Conservation (phyloP, 2,329 filamentous ascomycete genomes). For the Dothiorella sarmentorum region DNA sequence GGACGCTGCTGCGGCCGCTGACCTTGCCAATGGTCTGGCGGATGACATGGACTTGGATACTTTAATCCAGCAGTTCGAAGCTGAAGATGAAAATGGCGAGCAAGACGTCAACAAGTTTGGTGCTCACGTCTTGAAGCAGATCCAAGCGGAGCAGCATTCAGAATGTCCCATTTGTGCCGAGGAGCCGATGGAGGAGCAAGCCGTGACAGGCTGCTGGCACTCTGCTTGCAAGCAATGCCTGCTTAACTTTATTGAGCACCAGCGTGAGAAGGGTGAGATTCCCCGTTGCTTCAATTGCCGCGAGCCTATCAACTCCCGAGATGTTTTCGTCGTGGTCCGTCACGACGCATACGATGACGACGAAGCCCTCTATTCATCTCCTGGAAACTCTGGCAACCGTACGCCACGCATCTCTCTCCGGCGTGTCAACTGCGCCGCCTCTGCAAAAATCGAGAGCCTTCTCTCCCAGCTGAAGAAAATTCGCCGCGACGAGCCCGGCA, state of each 20-base stretch:
- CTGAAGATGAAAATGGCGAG: constrained; percentile 51
- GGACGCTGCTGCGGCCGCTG: constrained; percentile 72
- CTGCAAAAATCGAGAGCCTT: constrained; percentile 82
- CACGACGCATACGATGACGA: constrained; percentile 57
- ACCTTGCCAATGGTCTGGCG: constrained; percentile 74
- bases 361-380: constrained; percentile 32
- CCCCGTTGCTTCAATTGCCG: constrained; percentile 91
- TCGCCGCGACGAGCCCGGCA: constrained; percentile 61
- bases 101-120: constrained; percentile 71
- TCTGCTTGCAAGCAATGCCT: constrained; percentile 93
- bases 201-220: constrained; percentile 96
- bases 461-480: constrained; percentile 70
- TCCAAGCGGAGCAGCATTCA: constrained; percentile 79
- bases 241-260: constrained; percentile 84
- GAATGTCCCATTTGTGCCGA: constrained; percentile 95
- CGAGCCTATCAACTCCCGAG: constrained; percentile 72
- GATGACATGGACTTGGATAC: constrained; percentile 95
- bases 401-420: constrained; percentile 57
- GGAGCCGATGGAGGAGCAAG: constrained; percentile 91
- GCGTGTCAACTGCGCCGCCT: constrained; percentile 65
- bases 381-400: constrained; percentile 27
- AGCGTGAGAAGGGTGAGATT: constrained; percentile 69
- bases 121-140: constrained; percentile 82
- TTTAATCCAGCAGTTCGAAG: constrained; percentile 79
- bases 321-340: constrained; percentile 88